phyloP scores from a whole-genome alignment of 371 early-diverging fungal genomes.

The Parasitella parasitica region DNA sequence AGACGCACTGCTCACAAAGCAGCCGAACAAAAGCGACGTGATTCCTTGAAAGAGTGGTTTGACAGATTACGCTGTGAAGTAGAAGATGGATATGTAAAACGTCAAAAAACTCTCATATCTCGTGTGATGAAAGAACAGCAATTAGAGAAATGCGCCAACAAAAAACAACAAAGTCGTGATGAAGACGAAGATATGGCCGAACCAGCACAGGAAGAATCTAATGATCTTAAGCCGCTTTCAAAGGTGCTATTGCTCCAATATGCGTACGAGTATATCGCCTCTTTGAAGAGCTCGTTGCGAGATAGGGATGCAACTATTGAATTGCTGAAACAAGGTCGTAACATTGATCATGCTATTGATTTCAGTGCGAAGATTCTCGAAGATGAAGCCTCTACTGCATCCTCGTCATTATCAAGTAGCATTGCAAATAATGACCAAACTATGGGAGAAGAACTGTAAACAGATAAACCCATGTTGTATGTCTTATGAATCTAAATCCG shows the following conservation, averaged over 20 bases:
- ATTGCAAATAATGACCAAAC: background rate
- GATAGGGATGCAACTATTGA: conserved; percentile 29
- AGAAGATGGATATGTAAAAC: conserved; percentile 61
- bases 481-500: no score
- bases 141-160: background rate
- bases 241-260: conserved; percentile 51
- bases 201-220: conserved; percentile 7
- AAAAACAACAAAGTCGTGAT: background rate
- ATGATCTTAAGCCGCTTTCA: conserved; percentile 39
- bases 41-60: conserved; percentile 86
- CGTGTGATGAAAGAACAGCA: conserved; percentile 32
- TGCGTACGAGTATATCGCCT: conserved; percentile 62
- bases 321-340: background rate
- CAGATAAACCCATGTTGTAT: no score
- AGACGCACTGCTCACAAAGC: conserved; percentile 85
- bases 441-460: background rate
- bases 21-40: conserved; percentile 92
- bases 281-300: conserved; percentile 34
- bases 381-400: background rate
- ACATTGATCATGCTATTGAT: background rate
- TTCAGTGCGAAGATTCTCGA: background rate
- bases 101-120: conserved; percentile 23
- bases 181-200: conserved; percentile 7
- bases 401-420: background rate
- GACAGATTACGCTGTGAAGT: conserved; percentile 68